Conservation (phyloP, 352 stramenopile species). For the Pythium apleroticum region DNA sequence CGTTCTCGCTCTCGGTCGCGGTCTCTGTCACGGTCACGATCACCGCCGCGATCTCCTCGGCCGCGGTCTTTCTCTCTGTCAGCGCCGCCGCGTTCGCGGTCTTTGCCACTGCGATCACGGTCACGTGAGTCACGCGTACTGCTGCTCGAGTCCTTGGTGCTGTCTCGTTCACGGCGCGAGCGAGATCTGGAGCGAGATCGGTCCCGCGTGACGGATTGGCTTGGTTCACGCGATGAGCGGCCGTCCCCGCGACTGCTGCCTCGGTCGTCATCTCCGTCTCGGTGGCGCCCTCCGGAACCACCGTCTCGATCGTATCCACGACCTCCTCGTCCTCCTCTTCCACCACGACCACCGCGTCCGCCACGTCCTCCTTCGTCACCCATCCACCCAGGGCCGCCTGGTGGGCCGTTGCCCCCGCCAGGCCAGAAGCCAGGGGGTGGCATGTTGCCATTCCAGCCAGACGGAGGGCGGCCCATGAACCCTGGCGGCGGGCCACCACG, state of each 20-base stretch:
- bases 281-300: constrained; percentile 14
- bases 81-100: constrained; percentile 21
- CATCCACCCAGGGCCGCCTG: constrained; percentile 47
- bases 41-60: constrained; percentile 28
- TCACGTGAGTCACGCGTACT: constrained; percentile 35
- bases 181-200: constrained; percentile 58
- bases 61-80: constrained; percentile 32
- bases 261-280: constrained; percentile 38
- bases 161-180: constrained; percentile 34
- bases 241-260: constrained; percentile 19
- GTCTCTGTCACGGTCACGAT: constrained; percentile 32
- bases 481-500: constrained; percentile 23
- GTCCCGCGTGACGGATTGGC: constrained; percentile 34
- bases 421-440: constrained; percentile 48
- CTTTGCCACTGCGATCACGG: constrained; percentile 37
- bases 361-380: constrained; percentile 34
- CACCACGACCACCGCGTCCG: constrained; percentile 34
- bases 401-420: constrained; percentile 36
- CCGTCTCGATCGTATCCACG: constrained; percentile 24
- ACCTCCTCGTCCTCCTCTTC: constrained; percentile 29
- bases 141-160: constrained; percentile 8
- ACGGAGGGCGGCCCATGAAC: constrained; percentile 35
- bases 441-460: constrained; percentile 42
- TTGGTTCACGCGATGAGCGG: constrained; percentile 38
- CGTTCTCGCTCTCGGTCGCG: constrained; percentile 32